Conservation (phyloP, 2,329 filamentous ascomycete species). For the Blastomyces gilchristii region DNA sequence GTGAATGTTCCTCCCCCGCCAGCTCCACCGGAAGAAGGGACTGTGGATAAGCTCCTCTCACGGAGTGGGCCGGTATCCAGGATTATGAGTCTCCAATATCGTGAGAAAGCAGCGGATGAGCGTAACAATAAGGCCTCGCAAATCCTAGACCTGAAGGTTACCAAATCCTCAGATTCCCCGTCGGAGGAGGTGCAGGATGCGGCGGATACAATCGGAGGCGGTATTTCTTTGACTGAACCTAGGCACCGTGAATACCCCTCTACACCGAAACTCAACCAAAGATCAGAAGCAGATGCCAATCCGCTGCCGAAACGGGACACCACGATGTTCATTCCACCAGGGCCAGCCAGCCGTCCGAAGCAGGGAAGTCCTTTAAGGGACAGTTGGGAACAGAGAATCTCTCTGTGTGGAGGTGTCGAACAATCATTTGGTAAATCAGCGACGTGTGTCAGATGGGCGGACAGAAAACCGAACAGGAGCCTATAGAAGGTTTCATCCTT, state of each 20-base stretch:
- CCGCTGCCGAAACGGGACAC: background rate
- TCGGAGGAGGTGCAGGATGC: background rate
- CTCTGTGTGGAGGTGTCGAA: background rate
- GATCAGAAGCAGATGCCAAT: background rate
- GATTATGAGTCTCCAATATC: background rate
- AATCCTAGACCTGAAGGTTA: background rate
- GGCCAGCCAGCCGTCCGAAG: background rate
- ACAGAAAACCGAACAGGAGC: background rate
- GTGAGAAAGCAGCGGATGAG: background rate
- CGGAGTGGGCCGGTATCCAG: background rate
- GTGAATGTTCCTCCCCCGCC: background rate
- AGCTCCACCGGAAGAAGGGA: background rate
- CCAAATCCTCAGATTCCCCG: background rate
- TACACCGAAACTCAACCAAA: background rate
- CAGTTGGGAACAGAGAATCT: background rate
- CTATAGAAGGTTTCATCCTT: background rate
- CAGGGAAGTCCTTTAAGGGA: background rate
- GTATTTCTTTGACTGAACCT: background rate
- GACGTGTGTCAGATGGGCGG: background rate
- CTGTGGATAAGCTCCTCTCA: background rate
- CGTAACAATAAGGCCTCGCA: background rate
- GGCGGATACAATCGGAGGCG: background rate
- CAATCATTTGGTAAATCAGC: background rate
- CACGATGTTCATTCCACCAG: background rate
- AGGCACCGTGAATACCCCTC: background rate